Conservation (phyloP, 371 early-diverging fungal genomes). For the Mucor lusitanicus region DNA sequence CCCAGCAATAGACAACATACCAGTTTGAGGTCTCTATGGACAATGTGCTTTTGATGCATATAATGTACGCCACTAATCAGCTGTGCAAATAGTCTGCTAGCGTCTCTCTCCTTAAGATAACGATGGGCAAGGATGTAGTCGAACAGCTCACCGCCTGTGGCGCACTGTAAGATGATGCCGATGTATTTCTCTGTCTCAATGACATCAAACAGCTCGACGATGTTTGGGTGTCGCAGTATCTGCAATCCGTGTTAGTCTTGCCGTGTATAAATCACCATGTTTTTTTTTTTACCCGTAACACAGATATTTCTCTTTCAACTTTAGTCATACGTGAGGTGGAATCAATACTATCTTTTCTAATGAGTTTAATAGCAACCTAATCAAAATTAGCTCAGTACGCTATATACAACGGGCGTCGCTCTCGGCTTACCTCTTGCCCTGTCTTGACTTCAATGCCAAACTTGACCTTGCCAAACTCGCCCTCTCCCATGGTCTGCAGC, state of each 20-base stretch:
- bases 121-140: slow-evolving; percentile 94
- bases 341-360: slow-evolving; percentile 81
- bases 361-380: slow-evolving; percentile 83
- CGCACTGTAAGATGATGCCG: slow-evolving; percentile 95
- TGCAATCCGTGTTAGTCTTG: slow-evolving; percentile 26
- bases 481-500: slow-evolving; percentile 96
- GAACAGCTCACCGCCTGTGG: slow-evolving; percentile 95
- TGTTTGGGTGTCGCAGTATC: slow-evolving; percentile 86
- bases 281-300: slow-evolving; percentile 65
- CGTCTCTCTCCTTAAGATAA: slow-evolving; percentile 91
- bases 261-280: neutral
- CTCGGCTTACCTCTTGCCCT: slow-evolving; percentile 82
- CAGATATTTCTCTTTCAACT: slow-evolving; percentile 82
- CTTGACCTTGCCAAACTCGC: slow-evolving; percentile 99
- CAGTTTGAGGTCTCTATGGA: slow-evolving; percentile 96
- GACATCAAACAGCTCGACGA: slow-evolving; percentile 94
- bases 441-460: slow-evolving; percentile 91
- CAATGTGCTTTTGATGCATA: slow-evolving; percentile 86
- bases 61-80: slow-evolving; percentile 89
- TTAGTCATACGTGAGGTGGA: slow-evolving; percentile 76
- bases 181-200: slow-evolving; percentile 95
- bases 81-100: slow-evolving; percentile 92
- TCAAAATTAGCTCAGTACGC: neutral
- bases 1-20: slow-evolving; percentile 43
- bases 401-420: neutral